These are phyloP conservation scores for Margaritispora aquatica DNA, from an alignment of 495 filamentous ascomycete species.

Conservation along the genomic window DNA sequence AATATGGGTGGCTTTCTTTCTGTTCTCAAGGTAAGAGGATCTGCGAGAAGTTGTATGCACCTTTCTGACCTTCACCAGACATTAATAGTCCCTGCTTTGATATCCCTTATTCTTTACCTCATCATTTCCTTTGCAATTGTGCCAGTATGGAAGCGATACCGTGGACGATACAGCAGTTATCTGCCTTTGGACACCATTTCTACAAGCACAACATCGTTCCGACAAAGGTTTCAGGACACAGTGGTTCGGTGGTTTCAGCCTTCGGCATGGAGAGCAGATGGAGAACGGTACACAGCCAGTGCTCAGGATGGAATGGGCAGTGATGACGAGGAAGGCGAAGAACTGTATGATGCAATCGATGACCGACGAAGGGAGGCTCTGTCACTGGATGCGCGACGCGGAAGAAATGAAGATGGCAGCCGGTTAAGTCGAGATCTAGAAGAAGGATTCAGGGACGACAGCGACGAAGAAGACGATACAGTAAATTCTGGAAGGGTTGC, in stretches of 20 bases:
- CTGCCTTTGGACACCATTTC: conserved; percentile 61
- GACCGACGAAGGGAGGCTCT: conserved; percentile 42
- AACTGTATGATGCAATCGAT: conserved; percentile 55
- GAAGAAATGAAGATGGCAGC: conserved; percentile 34
- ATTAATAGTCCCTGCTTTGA: conserved; percentile 67
- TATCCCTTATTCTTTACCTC: conserved; percentile 72
- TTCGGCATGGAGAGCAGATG: conserved; percentile 44
- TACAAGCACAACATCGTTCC: conserved; percentile 51
- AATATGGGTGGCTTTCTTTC: conserved; percentile 8
- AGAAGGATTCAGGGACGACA: conserved; percentile 78
- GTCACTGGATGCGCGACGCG: conserved; percentile 27
- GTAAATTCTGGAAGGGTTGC: neutral
- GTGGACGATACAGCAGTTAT: conserved; percentile 65
- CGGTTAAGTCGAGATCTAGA: conserved; percentile 78
- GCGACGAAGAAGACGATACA: conserved; percentile 56
- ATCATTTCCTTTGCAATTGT: conserved; percentile 62
- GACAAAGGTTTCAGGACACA: conserved; percentile 51
- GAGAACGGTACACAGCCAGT: conserved; percentile 25
- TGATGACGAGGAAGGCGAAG: conserved; percentile 60
- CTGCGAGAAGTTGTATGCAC: neutral
- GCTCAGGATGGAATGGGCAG: conserved; percentile 40
- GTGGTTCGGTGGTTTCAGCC: conserved; percentile 50
- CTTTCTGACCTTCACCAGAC: conserved; percentile 45
- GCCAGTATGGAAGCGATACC: conserved; percentile 71
- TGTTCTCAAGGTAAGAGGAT: conserved; percentile 16